Conservation (phyloP, 805 yeast species). For the Candida methanosorbosa region DNA sequence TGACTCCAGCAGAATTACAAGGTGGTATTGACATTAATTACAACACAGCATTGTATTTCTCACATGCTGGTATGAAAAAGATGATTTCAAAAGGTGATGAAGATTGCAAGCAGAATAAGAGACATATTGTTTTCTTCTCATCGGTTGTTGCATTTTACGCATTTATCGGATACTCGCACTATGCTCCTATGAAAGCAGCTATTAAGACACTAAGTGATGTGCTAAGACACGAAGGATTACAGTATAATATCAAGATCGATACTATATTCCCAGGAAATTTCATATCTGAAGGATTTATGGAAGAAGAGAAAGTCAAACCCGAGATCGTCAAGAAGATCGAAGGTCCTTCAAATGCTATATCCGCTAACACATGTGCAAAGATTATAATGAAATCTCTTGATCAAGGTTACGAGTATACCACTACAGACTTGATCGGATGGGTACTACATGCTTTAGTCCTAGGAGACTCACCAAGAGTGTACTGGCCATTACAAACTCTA, state of each 20-base stretch:
- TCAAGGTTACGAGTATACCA: slow-evolving; percentile 62
- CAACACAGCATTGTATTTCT: slow-evolving; percentile 57
- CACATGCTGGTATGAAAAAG: slow-evolving; percentile 54
- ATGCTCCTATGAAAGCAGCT: slow-evolving; percentile 86
- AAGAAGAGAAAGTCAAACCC: slow-evolving; percentile 83
- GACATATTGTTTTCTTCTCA: slow-evolving; percentile 57
- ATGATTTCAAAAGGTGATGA: slow-evolving; percentile 12
- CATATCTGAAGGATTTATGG: slow-evolving; percentile 74
- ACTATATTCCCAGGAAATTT: slow-evolving; percentile 87
- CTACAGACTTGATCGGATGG: slow-evolving; percentile 86
- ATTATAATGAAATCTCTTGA: slow-evolving; percentile 47
- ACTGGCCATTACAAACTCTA: slow-evolving; percentile 42
- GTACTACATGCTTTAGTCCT: slow-evolving; percentile 55
- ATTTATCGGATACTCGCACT: slow-evolving; percentile 84
- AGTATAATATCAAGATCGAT: slow-evolving; percentile 59
- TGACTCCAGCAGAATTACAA: slow-evolving; percentile 48
- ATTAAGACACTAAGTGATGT: slow-evolving; percentile 65
- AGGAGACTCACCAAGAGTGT: slow-evolving; percentile 62
- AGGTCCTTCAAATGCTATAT: slow-evolving; percentile 70
- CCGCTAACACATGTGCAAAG: slow-evolving; percentile 58
- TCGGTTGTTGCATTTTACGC: slow-evolving; percentile 80
- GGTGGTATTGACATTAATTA: slow-evolving; percentile 64
- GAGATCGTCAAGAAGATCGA: slow-evolving; percentile 73
- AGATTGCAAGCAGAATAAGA: slow-evolving; percentile 9
- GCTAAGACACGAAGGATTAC: slow-evolving; percentile 71